These are phyloP conservation scores for Ploettnerulaceae sp. DNA, from an alignment of 2,329 filamentous ascomycete species.

Conservation along the genomic window DNA sequence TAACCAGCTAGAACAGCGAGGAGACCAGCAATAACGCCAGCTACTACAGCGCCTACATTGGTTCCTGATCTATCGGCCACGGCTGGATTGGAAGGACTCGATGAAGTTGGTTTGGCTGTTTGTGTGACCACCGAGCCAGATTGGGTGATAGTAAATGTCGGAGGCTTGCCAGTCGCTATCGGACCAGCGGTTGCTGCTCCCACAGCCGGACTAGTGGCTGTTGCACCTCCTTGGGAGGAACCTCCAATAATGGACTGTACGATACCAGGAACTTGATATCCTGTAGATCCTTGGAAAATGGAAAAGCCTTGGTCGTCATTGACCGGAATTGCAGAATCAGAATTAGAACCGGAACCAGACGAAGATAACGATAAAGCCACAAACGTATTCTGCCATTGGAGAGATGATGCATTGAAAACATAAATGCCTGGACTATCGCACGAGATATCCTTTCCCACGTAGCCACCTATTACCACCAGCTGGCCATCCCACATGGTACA, in stretches of 20 bases:
- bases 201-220: slow-evolving; percentile 58
- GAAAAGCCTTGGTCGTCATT: slow-evolving; percentile 27
- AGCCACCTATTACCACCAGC: slow-evolving; percentile 67
- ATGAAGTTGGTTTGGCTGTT: slow-evolving; percentile 35
- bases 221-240: slow-evolving; percentile 55
- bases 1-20: slow-evolving; percentile 58
- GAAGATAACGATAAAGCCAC: slow-evolving; percentile 46
- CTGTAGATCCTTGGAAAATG: slow-evolving; percentile 53
- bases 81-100: slow-evolving; percentile 33
- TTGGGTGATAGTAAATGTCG: slow-evolving; percentile 62
- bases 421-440: slow-evolving; percentile 69
- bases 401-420: slow-evolving; percentile 63
- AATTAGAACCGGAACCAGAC: slow-evolving; percentile 36
- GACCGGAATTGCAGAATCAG: slow-evolving; percentile 3
- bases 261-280: slow-evolving; percentile 59
- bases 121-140: slow-evolving; percentile 41
- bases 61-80: slow-evolving; percentile 29
- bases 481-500: slow-evolving; percentile 67
- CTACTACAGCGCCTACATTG: slow-evolving; percentile 42
- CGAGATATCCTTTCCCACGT: slow-evolving; percentile 53
- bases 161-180: slow-evolving; percentile 63
- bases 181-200: slow-evolving; percentile 62
- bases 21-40: slow-evolving; percentile 58
- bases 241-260: slow-evolving; percentile 62
- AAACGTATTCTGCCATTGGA: slow-evolving; percentile 61